Percentiles rank a stretch among this genome's conserved stretches.
Conservation (phyloP, 2,329 filamentous ascomycete genomes). For the Xylariomycetidae sp. region DNA sequence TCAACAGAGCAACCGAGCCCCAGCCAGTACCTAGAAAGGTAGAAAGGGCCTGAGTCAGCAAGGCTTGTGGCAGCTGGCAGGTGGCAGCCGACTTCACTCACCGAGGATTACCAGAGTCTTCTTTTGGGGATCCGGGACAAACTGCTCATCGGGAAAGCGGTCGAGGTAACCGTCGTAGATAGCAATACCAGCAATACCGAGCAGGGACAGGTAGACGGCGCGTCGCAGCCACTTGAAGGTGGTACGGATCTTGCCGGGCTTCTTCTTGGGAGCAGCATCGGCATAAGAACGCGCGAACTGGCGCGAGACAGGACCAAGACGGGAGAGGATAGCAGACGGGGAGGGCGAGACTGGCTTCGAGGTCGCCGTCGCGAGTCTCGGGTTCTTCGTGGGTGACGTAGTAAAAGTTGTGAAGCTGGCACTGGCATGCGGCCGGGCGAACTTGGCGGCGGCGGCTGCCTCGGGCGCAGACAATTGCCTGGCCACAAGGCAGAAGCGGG, state of each 20-base stretch:
- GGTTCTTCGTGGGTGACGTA: slow-evolving; percentile 24
- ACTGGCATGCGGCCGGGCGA: slow-evolving; percentile 15
- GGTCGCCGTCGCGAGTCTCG: too few relatives aligned
- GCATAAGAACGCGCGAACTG: slow-evolving; percentile 43
- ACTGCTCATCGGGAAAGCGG: slow-evolving; percentile 75
- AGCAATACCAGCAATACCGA: slow-evolving; percentile 65
- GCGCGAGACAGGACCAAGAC: slow-evolving; percentile 31
- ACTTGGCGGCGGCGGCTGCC: slow-evolving; percentile 28
- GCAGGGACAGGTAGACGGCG: slow-evolving; percentile 66
- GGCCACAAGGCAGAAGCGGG: slow-evolving; percentile 23
- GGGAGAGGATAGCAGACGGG: slow-evolving; percentile 27
- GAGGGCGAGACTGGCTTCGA: too few relatives aligned
- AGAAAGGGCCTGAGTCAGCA: slow-evolving; percentile 15
- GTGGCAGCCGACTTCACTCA: slow-evolving; percentile 36
- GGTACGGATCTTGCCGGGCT: slow-evolving; percentile 55
- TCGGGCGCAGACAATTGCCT: slow-evolving; percentile 23
- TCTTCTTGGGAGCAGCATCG: slow-evolving; percentile 43
- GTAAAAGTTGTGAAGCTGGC: slow-evolving; percentile 22
- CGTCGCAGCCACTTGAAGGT: slow-evolving; percentile 79
- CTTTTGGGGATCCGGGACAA: slow-evolving; percentile 75
- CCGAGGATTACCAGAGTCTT: slow-evolving; percentile 96
- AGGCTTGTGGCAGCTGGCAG: slow-evolving; percentile 4
- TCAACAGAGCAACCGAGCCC: slow-evolving; percentile 90
- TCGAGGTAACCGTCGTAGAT: slow-evolving; percentile 78
- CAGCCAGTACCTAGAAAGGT: slow-evolving; percentile 73